Evolutionary conservation across 768 basidiomycete species (phyloP).

Genomic region (Cubamyces sp.): DNA sequence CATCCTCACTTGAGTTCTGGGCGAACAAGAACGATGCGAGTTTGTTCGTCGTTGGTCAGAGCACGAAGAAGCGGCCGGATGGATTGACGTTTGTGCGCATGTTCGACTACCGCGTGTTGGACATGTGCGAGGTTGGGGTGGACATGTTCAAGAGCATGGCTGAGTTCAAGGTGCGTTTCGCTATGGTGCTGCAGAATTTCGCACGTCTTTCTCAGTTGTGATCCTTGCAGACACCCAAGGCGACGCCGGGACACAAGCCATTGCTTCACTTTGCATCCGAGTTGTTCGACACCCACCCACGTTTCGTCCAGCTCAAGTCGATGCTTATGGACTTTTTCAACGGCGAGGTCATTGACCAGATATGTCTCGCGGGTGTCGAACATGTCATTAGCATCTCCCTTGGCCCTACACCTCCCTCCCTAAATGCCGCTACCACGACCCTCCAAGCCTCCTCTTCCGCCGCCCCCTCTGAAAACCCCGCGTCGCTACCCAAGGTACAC

Average conservation of each 20-base stretch:
- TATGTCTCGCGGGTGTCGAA: constrained; percentile 83
- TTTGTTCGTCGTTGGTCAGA: constrained; percentile 88
- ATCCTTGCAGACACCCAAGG: constrained; percentile 73
- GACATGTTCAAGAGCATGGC: constrained; percentile 79
- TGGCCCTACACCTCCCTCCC: constrained; percentile 61
- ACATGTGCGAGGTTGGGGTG: constrained; percentile 95
- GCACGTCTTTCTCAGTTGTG: not conserved
- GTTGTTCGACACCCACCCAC: constrained; percentile 92
- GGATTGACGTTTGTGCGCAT: constrained; percentile 84
- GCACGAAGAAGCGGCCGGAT: constrained; percentile 92
- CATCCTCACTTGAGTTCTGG: constrained; percentile 90
- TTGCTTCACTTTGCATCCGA: constrained; percentile 96
- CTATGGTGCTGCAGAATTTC: not conserved
- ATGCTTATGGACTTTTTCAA: constrained; percentile 91
- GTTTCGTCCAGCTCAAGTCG: constrained; percentile 90
- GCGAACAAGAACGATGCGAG: constrained; percentile 91
- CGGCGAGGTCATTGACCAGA: constrained; percentile 79
- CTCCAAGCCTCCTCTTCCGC: constrained; percentile 29
- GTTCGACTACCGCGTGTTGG: constrained; percentile 84
- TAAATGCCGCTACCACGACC: constrained; percentile 45
- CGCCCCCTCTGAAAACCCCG: constrained; percentile 6
- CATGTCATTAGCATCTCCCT: constrained; percentile 85
- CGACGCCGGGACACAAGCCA: constrained; percentile 87
- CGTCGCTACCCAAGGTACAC: constrained; percentile 77
- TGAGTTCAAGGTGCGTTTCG: constrained; percentile 73